Evolutionary conservation across 345 rosid genomes (phyloP).

Genomic region (Populus euphratica): DNA sequence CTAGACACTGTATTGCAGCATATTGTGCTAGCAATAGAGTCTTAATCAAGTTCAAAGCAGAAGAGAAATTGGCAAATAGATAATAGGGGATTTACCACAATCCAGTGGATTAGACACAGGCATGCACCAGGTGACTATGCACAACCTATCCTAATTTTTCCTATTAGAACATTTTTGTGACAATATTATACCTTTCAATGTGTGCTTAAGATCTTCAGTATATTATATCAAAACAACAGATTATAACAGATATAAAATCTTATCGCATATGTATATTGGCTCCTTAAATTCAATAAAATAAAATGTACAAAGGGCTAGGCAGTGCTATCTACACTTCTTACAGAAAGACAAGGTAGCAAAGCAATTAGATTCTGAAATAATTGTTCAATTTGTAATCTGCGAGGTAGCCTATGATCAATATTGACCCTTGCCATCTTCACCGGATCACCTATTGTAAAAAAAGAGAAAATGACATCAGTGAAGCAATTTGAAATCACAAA

Average conservation of each 20-base stretch:
- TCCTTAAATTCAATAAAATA: neutral
- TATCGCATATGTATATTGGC: neutral
- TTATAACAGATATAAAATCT: neutral
- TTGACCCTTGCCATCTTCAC: slow-evolving; percentile 64
- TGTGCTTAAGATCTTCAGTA: neutral
- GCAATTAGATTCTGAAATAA: slow-evolving; percentile 54
- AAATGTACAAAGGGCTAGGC: neutral
- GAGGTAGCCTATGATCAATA: slow-evolving; percentile 50
- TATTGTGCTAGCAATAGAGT: neutral
- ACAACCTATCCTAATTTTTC: neutral
- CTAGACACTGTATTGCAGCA: neutral
- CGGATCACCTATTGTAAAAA: slow-evolving; percentile 59
- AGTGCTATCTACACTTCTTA: slow-evolving; percentile 31
- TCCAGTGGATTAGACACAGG: neutral
- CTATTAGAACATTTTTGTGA: neutral
- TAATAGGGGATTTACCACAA: neutral
- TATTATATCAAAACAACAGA: neutral
- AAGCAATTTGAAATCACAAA: neutral
- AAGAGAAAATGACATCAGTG: neutral
- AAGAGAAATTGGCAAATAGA: neutral
- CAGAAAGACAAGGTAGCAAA: slow-evolving; percentile 59
- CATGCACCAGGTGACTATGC: neutral
- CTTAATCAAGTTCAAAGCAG: neutral
- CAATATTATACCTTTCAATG: neutral
- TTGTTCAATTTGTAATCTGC: slow-evolving; percentile 36